Evolutionary conservation across 768 basidiomycete species (phyloP).

Genomic region (Agaricus bisporus): DNA sequence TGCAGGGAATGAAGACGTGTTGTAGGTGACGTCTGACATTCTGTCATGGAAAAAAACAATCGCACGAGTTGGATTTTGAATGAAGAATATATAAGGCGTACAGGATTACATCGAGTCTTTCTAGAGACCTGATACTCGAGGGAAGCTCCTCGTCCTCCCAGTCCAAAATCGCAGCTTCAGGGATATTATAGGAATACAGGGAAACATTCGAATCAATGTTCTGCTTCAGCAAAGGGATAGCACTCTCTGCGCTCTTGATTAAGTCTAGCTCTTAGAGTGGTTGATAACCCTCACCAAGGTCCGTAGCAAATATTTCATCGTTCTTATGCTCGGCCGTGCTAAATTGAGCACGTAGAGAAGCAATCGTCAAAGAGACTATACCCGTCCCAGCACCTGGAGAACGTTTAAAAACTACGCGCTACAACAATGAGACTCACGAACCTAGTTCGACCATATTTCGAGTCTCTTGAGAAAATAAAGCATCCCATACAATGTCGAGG

Average conservation of each 20-base stretch:
- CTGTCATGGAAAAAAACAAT: constrained; percentile 29
- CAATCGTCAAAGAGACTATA: constrained; percentile 65
- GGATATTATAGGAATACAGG: constrained; percentile 25
- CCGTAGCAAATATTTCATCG: constrained; percentile 43
- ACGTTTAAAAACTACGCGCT: neutral
- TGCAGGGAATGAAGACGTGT: constrained; percentile 77
- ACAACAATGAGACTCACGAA: constrained; percentile 20
- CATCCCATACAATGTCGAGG: constrained; percentile 21
- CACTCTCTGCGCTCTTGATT: constrained; percentile 32
- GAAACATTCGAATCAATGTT: constrained; percentile 50
- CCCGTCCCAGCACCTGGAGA: constrained; percentile 77
- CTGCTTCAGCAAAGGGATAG: constrained; percentile 70
- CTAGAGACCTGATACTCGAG: constrained; percentile 29
- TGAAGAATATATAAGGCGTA: constrained; percentile 28
- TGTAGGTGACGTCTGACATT: constrained; percentile 93
- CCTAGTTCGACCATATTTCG: constrained; percentile 67
- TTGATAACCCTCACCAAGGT: constrained; percentile 51
- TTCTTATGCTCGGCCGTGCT: constrained; percentile 11
- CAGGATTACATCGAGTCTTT: constrained; percentile 62
- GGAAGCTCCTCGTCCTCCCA: constrained; percentile 68
- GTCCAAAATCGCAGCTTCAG: constrained; percentile 47
- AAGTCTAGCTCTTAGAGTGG: neutral
- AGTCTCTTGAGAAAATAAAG: constrained; percentile 32
- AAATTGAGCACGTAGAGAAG: constrained; percentile 41
- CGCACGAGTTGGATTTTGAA: neutral